These are phyloP conservation scores for Dendrothele bispora DNA, from an alignment of 768 basidiomycete species.

Conservation along the genomic window DNA sequence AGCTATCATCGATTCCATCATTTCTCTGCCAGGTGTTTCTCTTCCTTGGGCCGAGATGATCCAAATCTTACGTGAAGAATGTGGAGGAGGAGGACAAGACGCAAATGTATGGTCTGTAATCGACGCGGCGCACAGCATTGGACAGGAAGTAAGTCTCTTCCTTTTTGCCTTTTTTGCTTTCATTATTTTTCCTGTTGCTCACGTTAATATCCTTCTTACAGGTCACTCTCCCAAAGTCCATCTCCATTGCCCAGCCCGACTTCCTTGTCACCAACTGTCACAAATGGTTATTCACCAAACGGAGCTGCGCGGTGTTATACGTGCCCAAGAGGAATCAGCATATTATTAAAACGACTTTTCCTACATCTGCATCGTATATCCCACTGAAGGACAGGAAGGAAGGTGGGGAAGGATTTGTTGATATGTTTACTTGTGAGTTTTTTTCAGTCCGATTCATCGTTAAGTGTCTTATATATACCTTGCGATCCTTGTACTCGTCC, in stretches of 20 bases:
- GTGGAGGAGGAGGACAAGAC: no score
- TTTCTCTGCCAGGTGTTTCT: slow-evolving; percentile 46
- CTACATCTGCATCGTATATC: slow-evolving; percentile 53
- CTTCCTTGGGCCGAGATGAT: slow-evolving; percentile 65
- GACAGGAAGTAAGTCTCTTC: slow-evolving; percentile 54
- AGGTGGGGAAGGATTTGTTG: slow-evolving; percentile 40
- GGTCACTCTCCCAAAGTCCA: no score
- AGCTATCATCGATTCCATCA: slow-evolving; percentile 55
- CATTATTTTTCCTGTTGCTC: no score
- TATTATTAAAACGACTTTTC: slow-evolving; percentile 57
- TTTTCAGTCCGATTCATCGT: no score
- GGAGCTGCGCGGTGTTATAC: slow-evolving; percentile 51
- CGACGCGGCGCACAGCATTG: slow-evolving; percentile 68
- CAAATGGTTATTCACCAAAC: slow-evolving; percentile 62
- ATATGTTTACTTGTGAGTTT: slow-evolving; percentile 50
- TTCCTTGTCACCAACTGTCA: slow-evolving; percentile 69
- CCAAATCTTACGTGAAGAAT: slow-evolving; percentile 50
- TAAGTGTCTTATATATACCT: no score
- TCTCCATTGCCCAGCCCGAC: slow-evolving; percentile 49
- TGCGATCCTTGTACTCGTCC: background rate
- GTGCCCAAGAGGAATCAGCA: slow-evolving; percentile 54
- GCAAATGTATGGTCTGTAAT: slow-evolving; percentile 53
- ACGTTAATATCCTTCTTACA: no score
- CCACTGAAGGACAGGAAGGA: slow-evolving; percentile 41
- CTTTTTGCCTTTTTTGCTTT: no score